Percentiles rank a stretch among this genome's conserved stretches.
Evolutionary conservation across 1,284 basidiomycete species (phyloP).

Genomic region (Tylopilus sp.): DNA sequence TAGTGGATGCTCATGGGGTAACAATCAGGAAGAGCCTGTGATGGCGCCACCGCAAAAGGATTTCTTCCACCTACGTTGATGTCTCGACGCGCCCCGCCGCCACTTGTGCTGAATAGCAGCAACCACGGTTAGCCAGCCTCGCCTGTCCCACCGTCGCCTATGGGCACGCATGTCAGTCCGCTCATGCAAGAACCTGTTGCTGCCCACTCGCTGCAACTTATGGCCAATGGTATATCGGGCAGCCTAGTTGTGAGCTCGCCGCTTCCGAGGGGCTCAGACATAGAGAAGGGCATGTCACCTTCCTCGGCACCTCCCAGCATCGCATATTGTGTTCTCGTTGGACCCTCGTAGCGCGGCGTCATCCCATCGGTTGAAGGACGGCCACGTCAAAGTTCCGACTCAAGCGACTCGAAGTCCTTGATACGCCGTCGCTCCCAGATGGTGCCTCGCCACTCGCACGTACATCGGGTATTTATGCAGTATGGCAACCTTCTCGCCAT

Average conservation of each 20-base stretch:
- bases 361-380: slow-evolving; percentile 26
- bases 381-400: slow-evolving; percentile 34
- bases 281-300: slow-evolving; percentile 32
- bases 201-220: slow-evolving; percentile 10
- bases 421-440: slow-evolving; percentile 31
- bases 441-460: slow-evolving; percentile 30
- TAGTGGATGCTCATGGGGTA: background rate
- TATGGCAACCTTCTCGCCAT: slow-evolving; percentile 48
- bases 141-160: slow-evolving; percentile 18
- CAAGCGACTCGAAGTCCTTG: slow-evolving; percentile 38
- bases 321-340: slow-evolving; percentile 15
- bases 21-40: slow-evolving; percentile 40
- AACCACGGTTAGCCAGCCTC: slow-evolving; percentile 19
- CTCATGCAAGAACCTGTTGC: slow-evolving; percentile 24
- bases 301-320: background rate
- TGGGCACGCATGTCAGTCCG: slow-evolving; percentile 21
- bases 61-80: slow-evolving; percentile 35
- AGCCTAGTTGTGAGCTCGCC: slow-evolving; percentile 29
- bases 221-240: slow-evolving; percentile 7
- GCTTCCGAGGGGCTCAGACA: slow-evolving; percentile 21
- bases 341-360: slow-evolving; percentile 21
- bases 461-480: slow-evolving; percentile 45
- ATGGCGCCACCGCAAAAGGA: slow-evolving; percentile 14
- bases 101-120: slow-evolving; percentile 27
- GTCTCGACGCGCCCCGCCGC: slow-evolving; percentile 30